Evolutionary conservation across 164 flowering plant species (phyloP).

Genomic region (Tinospora cordifolia): DNA sequence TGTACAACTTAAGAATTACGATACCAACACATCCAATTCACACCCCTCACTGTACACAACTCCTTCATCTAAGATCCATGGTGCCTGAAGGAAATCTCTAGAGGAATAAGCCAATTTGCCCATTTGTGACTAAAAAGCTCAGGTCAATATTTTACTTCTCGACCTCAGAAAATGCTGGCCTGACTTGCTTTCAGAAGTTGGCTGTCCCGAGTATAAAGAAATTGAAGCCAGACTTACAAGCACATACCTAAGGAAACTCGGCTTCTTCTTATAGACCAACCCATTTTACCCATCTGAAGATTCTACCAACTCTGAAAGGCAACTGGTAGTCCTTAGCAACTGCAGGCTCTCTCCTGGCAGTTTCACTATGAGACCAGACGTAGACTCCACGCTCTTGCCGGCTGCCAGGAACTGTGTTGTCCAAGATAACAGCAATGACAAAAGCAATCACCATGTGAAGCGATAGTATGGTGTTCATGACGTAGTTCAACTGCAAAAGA

Average conservation of each 20-base stretch:
- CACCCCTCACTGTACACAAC: constrained; percentile 28
- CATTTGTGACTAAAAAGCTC: not conserved
- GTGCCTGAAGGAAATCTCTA: constrained; percentile 13
- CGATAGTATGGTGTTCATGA: constrained; percentile 75
- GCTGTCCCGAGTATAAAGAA: not conserved
- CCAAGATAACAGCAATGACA: constrained; percentile 71
- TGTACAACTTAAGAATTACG: constrained; percentile 24
- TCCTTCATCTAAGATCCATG: constrained; percentile 17
- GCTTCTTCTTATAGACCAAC: constrained; percentile 58
- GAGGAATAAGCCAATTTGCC: not conserved
- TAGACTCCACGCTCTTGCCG: constrained; percentile 91
- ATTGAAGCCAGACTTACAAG: not conserved
- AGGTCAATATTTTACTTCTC: not conserved
- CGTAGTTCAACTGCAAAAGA: constrained; percentile 66
- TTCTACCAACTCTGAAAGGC: constrained; percentile 74
- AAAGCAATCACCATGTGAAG: constrained; percentile 93
- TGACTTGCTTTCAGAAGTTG: not conserved
- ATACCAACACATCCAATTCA: constrained; percentile 16
- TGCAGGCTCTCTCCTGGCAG: constrained; percentile 81
- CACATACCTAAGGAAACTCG: not conserved
- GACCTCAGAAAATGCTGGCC: not conserved
- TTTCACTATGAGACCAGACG: constrained; percentile 76
- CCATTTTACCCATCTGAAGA: constrained; percentile 97
- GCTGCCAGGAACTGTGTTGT: constrained; percentile 95
- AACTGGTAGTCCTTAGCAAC: constrained; percentile 76